Evolutionary conservation across 129 eudicot genomes (phyloP).

Genomic region (Pittosporum tobira): DNA sequence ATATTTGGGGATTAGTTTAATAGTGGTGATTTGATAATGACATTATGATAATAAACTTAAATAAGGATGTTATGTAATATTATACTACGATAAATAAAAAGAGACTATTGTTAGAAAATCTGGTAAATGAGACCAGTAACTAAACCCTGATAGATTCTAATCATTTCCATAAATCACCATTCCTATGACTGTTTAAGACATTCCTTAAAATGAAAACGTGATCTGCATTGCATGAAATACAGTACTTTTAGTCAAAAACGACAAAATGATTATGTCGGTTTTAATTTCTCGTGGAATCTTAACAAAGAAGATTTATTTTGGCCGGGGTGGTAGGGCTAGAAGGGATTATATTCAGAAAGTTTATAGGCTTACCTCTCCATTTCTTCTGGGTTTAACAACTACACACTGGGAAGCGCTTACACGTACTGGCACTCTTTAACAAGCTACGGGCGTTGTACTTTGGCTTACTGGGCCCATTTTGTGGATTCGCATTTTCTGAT

Average conservation of each 20-base stretch:
- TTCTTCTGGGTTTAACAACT: slow-evolving; percentile 38
- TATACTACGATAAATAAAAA: no score
- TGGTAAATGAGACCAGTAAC: no score
- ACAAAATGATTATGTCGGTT: neutral
- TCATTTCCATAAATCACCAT: slow-evolving; percentile 16
- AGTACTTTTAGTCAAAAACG: no score
- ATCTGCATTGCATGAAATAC: no score
- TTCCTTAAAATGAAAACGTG: no score
- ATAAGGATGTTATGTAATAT: no score
- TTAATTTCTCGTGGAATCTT: neutral
- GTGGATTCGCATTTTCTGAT: slow-evolving; percentile 25
- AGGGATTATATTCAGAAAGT: slow-evolving; percentile 7
- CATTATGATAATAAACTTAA: no score
- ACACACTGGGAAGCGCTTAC: slow-evolving; percentile 88
- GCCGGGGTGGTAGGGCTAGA: no score
- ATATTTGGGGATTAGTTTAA: no score
- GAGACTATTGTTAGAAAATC: no score
- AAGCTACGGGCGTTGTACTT: slow-evolving; percentile 78
- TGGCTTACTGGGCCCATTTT: slow-evolving; percentile 38
- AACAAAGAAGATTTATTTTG: no score
- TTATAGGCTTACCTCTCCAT: slow-evolving; percentile 42
- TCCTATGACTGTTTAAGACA: slow-evolving; percentile 11
- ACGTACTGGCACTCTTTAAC: slow-evolving; percentile 95
- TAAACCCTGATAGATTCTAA: neutral
- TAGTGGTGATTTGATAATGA: no score